Conservation (phyloP, 345 rosid species). For the Arabidopsis thaliana region TAIR10.1 NC_003076.8:6321001-6321500, state of each 20-base stretch:
- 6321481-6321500: not conserved
- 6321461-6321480: not conserved
- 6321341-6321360: not conserved
- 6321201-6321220: not conserved
- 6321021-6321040: not conserved
- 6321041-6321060: not conserved
- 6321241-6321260: not conserved
- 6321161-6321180: constrained; percentile 2
- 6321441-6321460: not conserved
- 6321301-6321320: constrained; percentile 4
- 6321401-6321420: not conserved
- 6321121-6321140: not conserved
- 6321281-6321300: constrained; percentile 26
- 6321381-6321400: not conserved
- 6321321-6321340: not conserved
- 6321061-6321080: not conserved
- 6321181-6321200: constrained; percentile 17
- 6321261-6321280: not conserved
- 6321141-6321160: not conserved
- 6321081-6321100: constrained; percentile 2
- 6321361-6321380: not conserved
- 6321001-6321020: not conserved
- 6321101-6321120: constrained; percentile 11
- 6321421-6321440: not conserved
- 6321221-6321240: constrained; percentile 19